Conservation (phyloP, 139 green algal genomes). For the Chlorella vulgaris region DNA sequence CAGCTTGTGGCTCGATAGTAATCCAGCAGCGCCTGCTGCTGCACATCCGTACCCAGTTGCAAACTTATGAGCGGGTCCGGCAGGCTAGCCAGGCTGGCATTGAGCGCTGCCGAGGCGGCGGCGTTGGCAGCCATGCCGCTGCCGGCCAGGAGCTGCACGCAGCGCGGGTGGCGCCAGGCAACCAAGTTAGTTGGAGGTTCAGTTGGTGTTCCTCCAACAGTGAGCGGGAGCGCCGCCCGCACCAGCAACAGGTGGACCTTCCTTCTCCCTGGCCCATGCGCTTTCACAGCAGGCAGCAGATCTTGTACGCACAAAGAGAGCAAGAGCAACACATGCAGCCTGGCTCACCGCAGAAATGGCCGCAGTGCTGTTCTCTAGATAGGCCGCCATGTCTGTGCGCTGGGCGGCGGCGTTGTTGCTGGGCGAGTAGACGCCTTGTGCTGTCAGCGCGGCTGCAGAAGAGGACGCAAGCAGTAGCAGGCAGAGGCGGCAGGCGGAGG, state of each 20-base stretch:
- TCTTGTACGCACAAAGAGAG: background rate
- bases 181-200: no score
- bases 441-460: slow-evolving; percentile 16
- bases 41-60: background rate
- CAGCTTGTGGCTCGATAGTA: slow-evolving; percentile 1
- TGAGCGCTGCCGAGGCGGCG: background rate
- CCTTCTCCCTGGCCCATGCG: no score
- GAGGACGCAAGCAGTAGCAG: background rate
- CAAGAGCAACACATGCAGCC: background rate
- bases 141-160: background rate
- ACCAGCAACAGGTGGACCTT: no score
- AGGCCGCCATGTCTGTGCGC: background rate
- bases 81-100: slow-evolving; percentile 24
- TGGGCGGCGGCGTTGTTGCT: slow-evolving; percentile 1
- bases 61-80: slow-evolving; percentile 4
- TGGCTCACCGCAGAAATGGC: background rate
- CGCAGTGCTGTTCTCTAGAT: background rate
- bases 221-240: no score
- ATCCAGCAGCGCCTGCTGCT: slow-evolving; percentile 18
- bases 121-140: background rate
- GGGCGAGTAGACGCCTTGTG: slow-evolving; percentile 16
- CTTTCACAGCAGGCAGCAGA: no score
- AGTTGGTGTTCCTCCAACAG: no score
- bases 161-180: background rate
- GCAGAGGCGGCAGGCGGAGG: background rate